Evolutionary conservation across 371 early-diverging fungal genomes (phyloP).

Genomic region (Mortierella polycephala): DNA sequence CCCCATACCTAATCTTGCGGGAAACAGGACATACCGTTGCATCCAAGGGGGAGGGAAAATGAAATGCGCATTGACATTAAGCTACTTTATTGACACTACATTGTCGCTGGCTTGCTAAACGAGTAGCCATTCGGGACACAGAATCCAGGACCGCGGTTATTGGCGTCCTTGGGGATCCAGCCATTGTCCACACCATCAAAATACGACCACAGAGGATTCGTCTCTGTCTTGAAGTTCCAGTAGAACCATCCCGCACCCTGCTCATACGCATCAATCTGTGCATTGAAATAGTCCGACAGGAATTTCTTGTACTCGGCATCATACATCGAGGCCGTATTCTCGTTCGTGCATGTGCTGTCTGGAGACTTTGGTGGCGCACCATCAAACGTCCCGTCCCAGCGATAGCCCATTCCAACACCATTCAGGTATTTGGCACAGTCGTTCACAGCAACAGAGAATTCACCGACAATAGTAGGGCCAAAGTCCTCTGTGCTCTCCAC

Average conservation of each 20-base stretch:
- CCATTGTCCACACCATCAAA: conserved; percentile 40
- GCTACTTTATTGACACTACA: neutral
- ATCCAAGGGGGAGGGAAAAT: too few species aligned
- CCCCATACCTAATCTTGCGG: neutral
- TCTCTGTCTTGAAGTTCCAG: conserved; percentile 68
- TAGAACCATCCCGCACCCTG: conserved; percentile 63
- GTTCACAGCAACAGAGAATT: conserved; percentile 77
- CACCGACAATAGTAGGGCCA: conserved; percentile 75
- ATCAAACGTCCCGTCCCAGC: conserved; percentile 70
- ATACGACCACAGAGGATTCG: conserved; percentile 53
- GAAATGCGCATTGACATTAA: neutral
- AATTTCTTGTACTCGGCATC: conserved; percentile 34
- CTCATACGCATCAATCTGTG: conserved; percentile 64
- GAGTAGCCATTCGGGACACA: conserved; percentile 12
- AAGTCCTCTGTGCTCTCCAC: conserved; percentile 24
- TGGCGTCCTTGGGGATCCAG: conserved; percentile 53
- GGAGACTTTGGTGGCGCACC: conserved; percentile 46
- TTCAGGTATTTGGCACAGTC: conserved; percentile 80
- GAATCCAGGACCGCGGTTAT: conserved; percentile 32
- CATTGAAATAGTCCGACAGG: conserved; percentile 40
- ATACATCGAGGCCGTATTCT: conserved; percentile 47
- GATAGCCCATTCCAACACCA: conserved; percentile 68
- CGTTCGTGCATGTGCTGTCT: conserved; percentile 63
- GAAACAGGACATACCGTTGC: too few species aligned
- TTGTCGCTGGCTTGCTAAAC: neutral